Evolutionary conservation across 495 filamentous ascomycete species (phyloP).

Genomic region (Daldinia vernicosa): DNA sequence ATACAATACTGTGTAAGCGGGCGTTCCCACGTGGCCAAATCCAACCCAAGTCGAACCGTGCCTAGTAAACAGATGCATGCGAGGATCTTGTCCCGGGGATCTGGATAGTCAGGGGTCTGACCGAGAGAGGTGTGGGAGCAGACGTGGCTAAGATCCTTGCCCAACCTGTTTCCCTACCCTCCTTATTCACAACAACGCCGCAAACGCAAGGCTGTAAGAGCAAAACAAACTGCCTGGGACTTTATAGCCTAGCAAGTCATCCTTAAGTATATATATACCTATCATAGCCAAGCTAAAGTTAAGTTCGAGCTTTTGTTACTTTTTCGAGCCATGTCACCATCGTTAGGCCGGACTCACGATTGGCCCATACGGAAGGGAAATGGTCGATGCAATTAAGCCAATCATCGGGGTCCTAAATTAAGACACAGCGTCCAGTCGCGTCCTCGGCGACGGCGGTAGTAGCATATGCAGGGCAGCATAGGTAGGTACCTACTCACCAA

Average conservation of each 20-base stretch:
- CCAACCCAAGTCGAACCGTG: slow-evolving; percentile 16
- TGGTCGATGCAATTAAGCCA: slow-evolving; percentile 15
- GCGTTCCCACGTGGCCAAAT: slow-evolving; percentile 29
- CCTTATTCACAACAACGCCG: slow-evolving; percentile 12
- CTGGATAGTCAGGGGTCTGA: slow-evolving; percentile 33
- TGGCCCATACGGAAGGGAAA: slow-evolving; percentile 9
- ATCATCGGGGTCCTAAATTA: slow-evolving; percentile 26
- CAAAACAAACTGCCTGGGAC: not conserved
- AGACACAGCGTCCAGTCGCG: slow-evolving; percentile 16
- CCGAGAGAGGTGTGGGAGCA: slow-evolving; percentile 28
- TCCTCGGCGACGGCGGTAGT: not conserved
- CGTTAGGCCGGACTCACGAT: not conserved
- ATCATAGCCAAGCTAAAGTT: too few species aligned
- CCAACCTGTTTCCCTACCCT: not conserved
- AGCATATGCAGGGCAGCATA: slow-evolving; percentile 17
- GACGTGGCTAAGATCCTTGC: slow-evolving; percentile 29
- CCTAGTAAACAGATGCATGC: slow-evolving; percentile 31
- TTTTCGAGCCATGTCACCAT: not conserved
- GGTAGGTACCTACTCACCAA: slow-evolving; percentile 6
- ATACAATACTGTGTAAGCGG: not conserved
- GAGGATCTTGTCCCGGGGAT: slow-evolving; percentile 40
- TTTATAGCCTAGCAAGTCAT: not conserved
- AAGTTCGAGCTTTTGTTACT: not conserved
- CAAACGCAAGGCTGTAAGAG: slow-evolving; percentile 24
- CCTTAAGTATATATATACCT: not conserved